Evolutionary conservation across 306 rosid species (phyloP).

Genomic region (Castanea mollissima): DNA sequence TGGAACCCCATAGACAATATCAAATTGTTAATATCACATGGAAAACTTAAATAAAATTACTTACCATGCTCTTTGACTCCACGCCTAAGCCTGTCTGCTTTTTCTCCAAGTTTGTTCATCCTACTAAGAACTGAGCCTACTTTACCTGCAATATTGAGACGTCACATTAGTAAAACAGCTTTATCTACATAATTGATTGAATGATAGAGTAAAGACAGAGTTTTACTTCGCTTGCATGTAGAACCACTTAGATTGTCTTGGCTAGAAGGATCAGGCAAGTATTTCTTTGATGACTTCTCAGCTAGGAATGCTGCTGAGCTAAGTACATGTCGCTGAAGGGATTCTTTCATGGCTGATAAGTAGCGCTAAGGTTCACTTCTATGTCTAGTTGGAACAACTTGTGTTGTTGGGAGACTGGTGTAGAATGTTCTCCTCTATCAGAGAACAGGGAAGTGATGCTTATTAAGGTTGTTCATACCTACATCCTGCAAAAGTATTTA

Average conservation of each 20-base stretch:
- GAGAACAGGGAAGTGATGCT: conserved; percentile 22
- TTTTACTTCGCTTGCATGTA: conserved; percentile 38
- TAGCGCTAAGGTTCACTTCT: neutral
- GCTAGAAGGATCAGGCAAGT: conserved; percentile 40
- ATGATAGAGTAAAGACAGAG: neutral
- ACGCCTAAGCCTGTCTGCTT: conserved; percentile 27
- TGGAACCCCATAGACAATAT: too few relatives aligned
- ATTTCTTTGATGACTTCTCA: conserved; percentile 29
- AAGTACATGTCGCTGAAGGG: conserved; percentile 38
- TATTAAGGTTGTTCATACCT: conserved; percentile 22
- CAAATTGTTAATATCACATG: too few relatives aligned
- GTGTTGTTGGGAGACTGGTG: neutral
- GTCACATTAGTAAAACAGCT: neutral
- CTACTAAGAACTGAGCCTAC: conserved; percentile 26
- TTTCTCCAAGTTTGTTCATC: conserved; percentile 36
- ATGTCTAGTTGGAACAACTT: neutral
- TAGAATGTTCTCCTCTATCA: neutral
- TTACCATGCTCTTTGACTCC: conserved; percentile 48
- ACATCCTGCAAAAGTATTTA: conserved; percentile 16
- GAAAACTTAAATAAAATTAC: neutral
- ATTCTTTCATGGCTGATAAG: conserved; percentile 38
- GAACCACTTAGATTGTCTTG: conserved; percentile 16
- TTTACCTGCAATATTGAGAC: conserved; percentile 28
- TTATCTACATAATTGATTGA: neutral
- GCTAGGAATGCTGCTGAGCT: conserved; percentile 23